Evolutionary conservation across 306 rosid genomes (phyloP), one percentile per base, ranked within the genome.

Genomic region (Quercus wislizeni): DNA sequence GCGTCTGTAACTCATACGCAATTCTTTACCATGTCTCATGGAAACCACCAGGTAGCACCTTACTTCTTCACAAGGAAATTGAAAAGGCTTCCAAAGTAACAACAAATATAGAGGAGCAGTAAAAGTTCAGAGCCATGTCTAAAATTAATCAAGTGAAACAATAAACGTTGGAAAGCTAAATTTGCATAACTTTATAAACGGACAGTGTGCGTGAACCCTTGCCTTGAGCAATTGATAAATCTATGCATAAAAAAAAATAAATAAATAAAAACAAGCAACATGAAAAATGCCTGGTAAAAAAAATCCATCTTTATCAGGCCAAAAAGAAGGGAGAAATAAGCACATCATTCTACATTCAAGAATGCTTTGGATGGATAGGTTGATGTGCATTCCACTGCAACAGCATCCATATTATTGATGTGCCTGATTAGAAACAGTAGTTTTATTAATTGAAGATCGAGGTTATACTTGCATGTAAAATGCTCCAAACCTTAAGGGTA

Each of bases 371-470:
- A 75, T 74, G 87, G 65, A 74, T 58, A 71, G 72, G 79, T 54
- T 74, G 87, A 83, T 89, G 92, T 5, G 88, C 64, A 80, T 91
- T 96, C 99, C 98, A 91, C 62, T 91, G 97, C 87, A 89, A 51
- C 76, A 92, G 67, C 99, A 96, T 96, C 99, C 99, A 96, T 28
- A 90, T 10, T 64, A 96, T 89, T 1, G 98, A 93, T 27, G 98
- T 96, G 63, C 99, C 98, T 93, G 83, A 71, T 28, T 52, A 76
- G 74, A 82, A 74, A 27, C 17, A 69, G 76, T 35, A 63, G 55
- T 74, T 55, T 10, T 55, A 65, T 49, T 52, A 73, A 28, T 58
- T 3, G 8, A 41, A 56, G 69, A 1, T 6, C 20, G 18, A 68
- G 57, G 31, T 46, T 46, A 19, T 43, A 25, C 27, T 80, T 33